A percentile compares a stretch with the other conserved stretches of the same genome.
Conservation (phyloP, 306 rosid genomes). For the Citrullus mucosospermus region DNA sequence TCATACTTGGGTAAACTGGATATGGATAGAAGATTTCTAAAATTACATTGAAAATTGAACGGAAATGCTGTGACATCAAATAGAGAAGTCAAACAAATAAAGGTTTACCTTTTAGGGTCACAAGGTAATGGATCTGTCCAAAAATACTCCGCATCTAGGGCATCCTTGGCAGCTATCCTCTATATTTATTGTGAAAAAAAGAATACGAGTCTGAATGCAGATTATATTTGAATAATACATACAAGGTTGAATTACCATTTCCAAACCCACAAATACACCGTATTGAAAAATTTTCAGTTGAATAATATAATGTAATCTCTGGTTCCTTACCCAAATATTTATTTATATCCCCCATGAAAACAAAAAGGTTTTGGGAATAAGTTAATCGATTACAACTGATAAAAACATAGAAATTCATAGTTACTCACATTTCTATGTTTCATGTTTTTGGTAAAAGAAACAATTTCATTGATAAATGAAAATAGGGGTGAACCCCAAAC, state of each 20-base stretch:
- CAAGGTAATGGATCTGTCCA: conserved; percentile 45
- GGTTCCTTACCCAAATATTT: not conserved
- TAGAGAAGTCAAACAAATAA: not conserved
- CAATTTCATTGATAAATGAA: too few species aligned
- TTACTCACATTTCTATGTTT: not conserved
- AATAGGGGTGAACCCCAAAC: too few species aligned
- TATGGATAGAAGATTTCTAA: not conserved
- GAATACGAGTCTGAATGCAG: not conserved
- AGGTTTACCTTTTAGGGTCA: conserved; percentile 33
- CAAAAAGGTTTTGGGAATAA: not conserved
- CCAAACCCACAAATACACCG: not conserved
- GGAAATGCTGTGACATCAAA: not conserved
- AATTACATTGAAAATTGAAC: not conserved
- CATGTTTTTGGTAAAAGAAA: too few species aligned
- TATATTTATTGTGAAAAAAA: not conserved
- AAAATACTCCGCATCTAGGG: conserved; percentile 42
- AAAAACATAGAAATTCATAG: not conserved
- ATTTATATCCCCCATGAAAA: not conserved
- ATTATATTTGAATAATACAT: not conserved
- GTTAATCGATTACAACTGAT: not conserved
- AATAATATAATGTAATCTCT: not conserved
- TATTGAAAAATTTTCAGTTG: not conserved
- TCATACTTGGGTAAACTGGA: conserved; percentile 37
- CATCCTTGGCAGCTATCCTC: conserved; percentile 45
- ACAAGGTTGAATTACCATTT: not conserved